Conservation (phyloP, 1,284 basidiomycete genomes). For the Ganoderma sinense region DNA sequence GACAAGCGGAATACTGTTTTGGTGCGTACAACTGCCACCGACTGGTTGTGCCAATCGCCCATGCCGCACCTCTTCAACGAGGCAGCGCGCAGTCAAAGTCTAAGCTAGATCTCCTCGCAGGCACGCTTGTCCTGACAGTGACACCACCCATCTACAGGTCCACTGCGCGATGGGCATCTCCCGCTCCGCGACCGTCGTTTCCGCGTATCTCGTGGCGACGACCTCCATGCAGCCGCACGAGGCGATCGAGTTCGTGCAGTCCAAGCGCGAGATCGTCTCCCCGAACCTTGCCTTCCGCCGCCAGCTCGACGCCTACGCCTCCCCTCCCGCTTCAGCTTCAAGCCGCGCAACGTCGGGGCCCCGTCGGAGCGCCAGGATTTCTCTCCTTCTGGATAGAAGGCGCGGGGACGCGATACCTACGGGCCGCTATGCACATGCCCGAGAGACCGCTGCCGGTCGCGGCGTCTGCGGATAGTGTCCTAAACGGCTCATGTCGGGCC, state of each 20-base stretch:
- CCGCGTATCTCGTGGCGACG: conserved; percentile 58
- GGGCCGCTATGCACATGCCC: too few relatives aligned
- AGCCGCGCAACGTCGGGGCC: conserved; percentile 17
- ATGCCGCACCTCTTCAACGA: background rate
- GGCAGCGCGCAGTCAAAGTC: conserved; percentile 6
- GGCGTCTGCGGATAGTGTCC: too few relatives aligned
- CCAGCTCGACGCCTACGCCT: conserved; percentile 45
- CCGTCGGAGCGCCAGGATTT: conserved; percentile 17
- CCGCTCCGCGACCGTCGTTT: conserved; percentile 59
- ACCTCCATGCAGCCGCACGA: conserved; percentile 40
- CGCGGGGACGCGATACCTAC: too few relatives aligned
- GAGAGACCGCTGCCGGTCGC: too few relatives aligned
- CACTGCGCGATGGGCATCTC: conserved; percentile 65
- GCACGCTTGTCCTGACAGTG: too few relatives aligned
- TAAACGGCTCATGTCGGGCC: too few relatives aligned
- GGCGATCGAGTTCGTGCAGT: conserved; percentile 42
- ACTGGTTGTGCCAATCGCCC: background rate
- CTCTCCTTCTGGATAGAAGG: too few relatives aligned
- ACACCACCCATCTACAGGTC: conserved; percentile 43
- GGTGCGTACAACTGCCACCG: conserved; percentile 46
- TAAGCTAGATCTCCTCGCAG: background rate
- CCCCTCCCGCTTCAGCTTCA: too few relatives aligned
- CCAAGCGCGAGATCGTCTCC: conserved; percentile 41
- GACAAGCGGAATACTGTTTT: conserved; percentile 60
- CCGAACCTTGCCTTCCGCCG: conserved; percentile 47